Percentiles rank a stretch among this genome's conserved stretches.
phyloP scores from a whole-genome alignment of 2,329 filamentous ascomycete species.

The Elsinoe arachidis region DNA sequence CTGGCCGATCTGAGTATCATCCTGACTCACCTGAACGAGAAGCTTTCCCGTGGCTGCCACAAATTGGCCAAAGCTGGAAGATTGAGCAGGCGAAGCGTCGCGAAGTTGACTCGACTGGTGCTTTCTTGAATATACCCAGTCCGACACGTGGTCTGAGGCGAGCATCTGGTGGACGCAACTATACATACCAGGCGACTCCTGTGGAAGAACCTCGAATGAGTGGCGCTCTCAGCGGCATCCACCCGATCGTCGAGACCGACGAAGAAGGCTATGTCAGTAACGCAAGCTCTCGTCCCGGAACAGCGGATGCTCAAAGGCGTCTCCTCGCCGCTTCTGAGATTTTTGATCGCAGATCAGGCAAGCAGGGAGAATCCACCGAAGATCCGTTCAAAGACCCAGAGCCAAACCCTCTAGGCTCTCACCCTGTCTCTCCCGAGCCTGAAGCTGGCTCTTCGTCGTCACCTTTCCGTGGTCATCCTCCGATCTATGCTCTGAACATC shows the following conservation, averaged over 20 bases:
- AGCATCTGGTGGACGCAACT: slow-evolving; percentile 27
- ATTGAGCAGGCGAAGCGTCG: slow-evolving; percentile 5
- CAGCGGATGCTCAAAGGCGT: background rate
- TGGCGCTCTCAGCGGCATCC: slow-evolving; percentile 47
- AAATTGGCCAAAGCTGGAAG: slow-evolving; percentile 12
- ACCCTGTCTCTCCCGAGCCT: slow-evolving; percentile 25
- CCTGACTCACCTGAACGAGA: slow-evolving; percentile 14
- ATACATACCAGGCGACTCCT: slow-evolving; percentile 31
- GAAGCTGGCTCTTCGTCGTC: background rate
- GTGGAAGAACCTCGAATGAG: slow-evolving; percentile 40
- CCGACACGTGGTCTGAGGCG: slow-evolving; percentile 40
- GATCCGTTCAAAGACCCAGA: slow-evolving; percentile 36
- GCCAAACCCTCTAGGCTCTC: slow-evolving; percentile 30
- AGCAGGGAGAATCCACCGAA: slow-evolving; percentile 21
- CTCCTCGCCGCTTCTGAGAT: slow-evolving; percentile 6
- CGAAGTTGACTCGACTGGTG: slow-evolving; percentile 38
- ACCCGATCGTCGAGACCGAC: slow-evolving; percentile 55
- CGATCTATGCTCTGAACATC: slow-evolving; percentile 4
- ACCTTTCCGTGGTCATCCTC: slow-evolving; percentile 4
- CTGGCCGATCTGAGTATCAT: slow-evolving; percentile 12
- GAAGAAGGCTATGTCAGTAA: slow-evolving; percentile 37
- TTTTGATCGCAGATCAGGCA: background rate
- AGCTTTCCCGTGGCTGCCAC: slow-evolving; percentile 15
- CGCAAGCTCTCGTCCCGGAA: slow-evolving; percentile 7
- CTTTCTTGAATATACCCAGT: slow-evolving; percentile 40